Conservation (phyloP, 495 filamentous ascomycete genomes). For the Penicillium egyptiacum region DNA sequence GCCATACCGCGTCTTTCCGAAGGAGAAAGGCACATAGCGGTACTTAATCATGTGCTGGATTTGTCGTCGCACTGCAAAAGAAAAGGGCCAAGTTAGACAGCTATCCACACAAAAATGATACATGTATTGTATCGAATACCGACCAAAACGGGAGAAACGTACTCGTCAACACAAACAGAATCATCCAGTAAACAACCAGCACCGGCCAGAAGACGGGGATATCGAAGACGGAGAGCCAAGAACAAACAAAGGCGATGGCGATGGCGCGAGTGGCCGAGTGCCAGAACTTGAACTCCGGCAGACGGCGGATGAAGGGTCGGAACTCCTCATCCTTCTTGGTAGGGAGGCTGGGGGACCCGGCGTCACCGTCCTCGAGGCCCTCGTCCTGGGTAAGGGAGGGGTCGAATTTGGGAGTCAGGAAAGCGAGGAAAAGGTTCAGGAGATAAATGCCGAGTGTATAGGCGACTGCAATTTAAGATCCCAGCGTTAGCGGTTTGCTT, state of each 20-base stretch:
- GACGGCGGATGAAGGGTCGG: constrained; percentile 89
- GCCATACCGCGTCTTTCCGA: constrained; percentile 83
- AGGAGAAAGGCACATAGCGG: constrained; percentile 93
- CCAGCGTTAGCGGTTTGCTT: constrained; percentile 14
- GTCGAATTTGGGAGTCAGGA: constrained; percentile 98
- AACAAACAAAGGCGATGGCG: constrained; percentile 79
- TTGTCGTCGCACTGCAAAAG: constrained; percentile 79
- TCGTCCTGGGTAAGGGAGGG: constrained; percentile 94
- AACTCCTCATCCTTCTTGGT: constrained; percentile 97
- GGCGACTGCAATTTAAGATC: constrained; percentile 60
- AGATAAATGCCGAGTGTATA: constrained; percentile 99
- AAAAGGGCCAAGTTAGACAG: constrained; percentile 5
- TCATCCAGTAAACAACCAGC: constrained; percentile 96
- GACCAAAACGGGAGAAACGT: constrained; percentile 39
- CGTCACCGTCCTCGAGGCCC: constrained; percentile 89
- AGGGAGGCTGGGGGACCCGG: constrained; percentile 64
- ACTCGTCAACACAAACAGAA: constrained; percentile 94
- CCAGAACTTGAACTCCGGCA: constrained; percentile 99
- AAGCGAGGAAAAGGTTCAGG: constrained; percentile 98
- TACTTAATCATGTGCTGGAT: constrained; percentile 99
- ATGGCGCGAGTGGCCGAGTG: constrained; percentile 88
- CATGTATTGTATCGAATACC: neutral
- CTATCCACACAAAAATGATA: neutral
- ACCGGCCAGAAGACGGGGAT: constrained; percentile 99
- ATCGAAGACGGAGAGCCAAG: constrained; percentile 90